Evolutionary conservation across 1,139 yeast genomes (phyloP), one percentile per base, ranked within the genome.

Genomic region (Zygosaccharomyces pseudobailii): DNA sequence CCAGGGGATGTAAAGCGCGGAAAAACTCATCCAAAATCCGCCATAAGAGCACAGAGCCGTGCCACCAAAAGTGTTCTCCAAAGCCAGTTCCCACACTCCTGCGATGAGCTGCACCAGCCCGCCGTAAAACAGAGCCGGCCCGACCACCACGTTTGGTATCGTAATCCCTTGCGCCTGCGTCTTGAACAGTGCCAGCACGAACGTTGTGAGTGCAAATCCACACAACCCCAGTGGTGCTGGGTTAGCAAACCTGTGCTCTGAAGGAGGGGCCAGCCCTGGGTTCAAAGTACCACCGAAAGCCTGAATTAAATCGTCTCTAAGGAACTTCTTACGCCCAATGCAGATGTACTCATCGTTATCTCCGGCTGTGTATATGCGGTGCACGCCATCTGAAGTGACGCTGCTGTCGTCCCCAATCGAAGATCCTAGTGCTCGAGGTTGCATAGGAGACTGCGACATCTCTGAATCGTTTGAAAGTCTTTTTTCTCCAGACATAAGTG

Each of bases 51-150:
- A 70, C 51, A 88, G 75, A 3, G 95, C 95, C 45, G 87, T 79
- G 51, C 88, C 96, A 80, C 95, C 96, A 73, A 88, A 89, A 47
- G 96, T 82, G 72, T 88, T 87, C 60, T 89, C 95, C 36, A 76
- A 51, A 3, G 84, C 84, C 58, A 83, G 74, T 61, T 82, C 88
- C 78, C 85, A 83, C 80, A 84, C 78, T 49, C 88, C 89, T n/a
- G 89, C 87, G 71, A 59, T 75, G 69, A 70, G 64, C 63, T 83
- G 88, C 42, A 82, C 76, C n/a, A 79, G 68, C 24, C 89, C 89
- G 52, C 89, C 89, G 65, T 83, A 84, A 64, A 82, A 82, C 57
- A 76, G 73, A 0, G 87, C 87, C 43, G 78, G 66, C 22, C 87
- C 86, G n/a, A 79, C 73, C 30, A 76, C 77, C 23, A 77, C 70